Evolutionary conservation across 2,329 filamentous ascomycete genomes (phyloP).

Genomic region (Fusarium musae): DNA sequence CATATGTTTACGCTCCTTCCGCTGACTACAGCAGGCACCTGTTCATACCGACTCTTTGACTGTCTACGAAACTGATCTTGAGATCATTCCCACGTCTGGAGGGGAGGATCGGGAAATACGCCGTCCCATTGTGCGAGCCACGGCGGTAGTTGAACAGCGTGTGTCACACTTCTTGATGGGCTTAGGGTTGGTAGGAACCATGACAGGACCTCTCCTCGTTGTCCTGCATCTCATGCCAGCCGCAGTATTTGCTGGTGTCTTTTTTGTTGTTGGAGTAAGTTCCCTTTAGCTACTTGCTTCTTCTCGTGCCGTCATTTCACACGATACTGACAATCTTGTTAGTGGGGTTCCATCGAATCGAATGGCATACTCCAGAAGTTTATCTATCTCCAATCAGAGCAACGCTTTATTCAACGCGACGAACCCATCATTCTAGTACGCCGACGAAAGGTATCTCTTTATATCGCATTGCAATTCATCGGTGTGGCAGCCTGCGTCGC

Average conservation of each 20-base stretch:
- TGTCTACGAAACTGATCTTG: neutral
- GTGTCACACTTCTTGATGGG: neutral
- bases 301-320: neutral
- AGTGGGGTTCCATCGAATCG: neutral
- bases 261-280: neutral
- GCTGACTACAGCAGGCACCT: neutral
- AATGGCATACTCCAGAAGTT: neutral
- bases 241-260: neutral
- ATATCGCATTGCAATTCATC: neutral
- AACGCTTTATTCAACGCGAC: neutral
- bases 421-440: neutral
- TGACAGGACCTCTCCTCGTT: neutral
- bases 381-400: neutral
- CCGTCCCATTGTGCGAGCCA: neutral
- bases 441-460: neutral
- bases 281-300: rapidly evolving
- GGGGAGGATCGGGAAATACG: neutral
- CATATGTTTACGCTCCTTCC: neutral
- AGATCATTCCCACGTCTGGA: neutral
- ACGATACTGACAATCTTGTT: neutral
- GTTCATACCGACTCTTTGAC: neutral
- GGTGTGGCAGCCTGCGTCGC: neutral
- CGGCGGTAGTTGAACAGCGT: neutral
- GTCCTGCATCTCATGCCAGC: neutral
- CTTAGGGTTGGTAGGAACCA: neutral